Evolutionary conservation across 345 rosid genomes (phyloP), one percentile per base, ranked within the genome.

Genomic region (Draba incana): DNA sequence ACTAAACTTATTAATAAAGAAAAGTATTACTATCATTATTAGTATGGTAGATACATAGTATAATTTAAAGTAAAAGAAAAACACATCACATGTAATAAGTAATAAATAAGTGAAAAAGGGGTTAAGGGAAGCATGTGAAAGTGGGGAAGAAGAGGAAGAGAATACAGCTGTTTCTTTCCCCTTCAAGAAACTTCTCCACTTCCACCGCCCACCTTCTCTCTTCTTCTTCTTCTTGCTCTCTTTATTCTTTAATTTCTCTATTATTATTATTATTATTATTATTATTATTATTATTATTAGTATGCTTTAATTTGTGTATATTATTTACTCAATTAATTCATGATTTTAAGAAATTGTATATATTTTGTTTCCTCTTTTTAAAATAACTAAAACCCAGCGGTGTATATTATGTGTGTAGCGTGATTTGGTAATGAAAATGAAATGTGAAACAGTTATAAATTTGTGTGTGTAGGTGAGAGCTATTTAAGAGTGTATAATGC

Each of bases 161-260:
- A 51, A 43, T 30, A 68, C 78, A 66, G 78, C 72, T 74, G 68
- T 65, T 47, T 64, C 53, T 66, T 61, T 59, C 73, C 58, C 20
- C 37, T 51, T 74, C 56, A 66, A 74, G 77, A 74, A 74, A 66
- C 62, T 66, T 65, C 66, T 64, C 77, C 71, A 41, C 71, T 50
- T 57, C 66, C 71, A 57, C 71, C 76, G 64, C 58, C 70, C 76
- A 71, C 48, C 62, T 43, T 20, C 56, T 37, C 37, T 49, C 66
- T 56, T 7, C 56, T 42, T 16, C 51, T 38, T 28, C 61, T 42
- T 43, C 62, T 42, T 52, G 12, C 5, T 52, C 3, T 20, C 9
- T 43, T 4, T 27, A 12, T 39, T 49, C 9, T 3, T 20, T 20
- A 20, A 20, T 13, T 31, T 57, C 12, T 68, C n/a, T 39, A 56